Evolutionary conservation across 257 asterid genomes (phyloP).

Genomic region (Gentiana dahurica): DNA sequence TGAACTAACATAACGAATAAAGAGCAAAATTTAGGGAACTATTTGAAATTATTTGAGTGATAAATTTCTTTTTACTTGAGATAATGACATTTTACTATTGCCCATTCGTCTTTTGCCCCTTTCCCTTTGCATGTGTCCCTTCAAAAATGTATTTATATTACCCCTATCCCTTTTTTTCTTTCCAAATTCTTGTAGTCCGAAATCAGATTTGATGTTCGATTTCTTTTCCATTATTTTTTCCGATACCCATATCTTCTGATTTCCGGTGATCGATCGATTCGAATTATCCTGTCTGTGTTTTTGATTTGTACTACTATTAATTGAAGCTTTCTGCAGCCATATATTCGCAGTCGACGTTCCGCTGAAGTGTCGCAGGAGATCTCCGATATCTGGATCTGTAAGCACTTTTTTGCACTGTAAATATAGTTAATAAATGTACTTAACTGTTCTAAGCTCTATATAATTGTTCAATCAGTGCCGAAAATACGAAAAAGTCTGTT

Average conservation of each 20-base stretch:
- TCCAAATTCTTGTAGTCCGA: not conserved
- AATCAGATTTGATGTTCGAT: not conserved
- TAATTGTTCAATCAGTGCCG: too few species aligned
- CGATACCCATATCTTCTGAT: not conserved
- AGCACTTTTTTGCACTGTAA: not conserved
- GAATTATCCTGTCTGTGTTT: not conserved
- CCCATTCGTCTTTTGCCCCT: too few species aligned
- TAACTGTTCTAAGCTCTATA: too few species aligned
- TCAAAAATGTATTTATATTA: slow-evolving; percentile 1
- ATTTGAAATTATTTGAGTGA: too few species aligned
- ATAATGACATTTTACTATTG: too few species aligned
- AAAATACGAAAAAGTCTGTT: not conserved
- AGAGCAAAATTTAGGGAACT: too few species aligned
- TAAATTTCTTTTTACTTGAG: too few species aligned
- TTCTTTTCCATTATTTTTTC: slow-evolving; percentile 2
- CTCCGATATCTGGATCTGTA: slow-evolving; percentile 24
- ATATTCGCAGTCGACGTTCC: slow-evolving; percentile 17
- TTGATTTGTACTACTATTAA: not conserved
- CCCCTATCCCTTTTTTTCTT: not conserved
- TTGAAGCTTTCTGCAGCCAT: not conserved
- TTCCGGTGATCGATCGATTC: not conserved
- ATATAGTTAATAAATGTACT: not conserved
- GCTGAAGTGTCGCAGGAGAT: slow-evolving; percentile 24
- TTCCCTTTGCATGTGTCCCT: too few species aligned
- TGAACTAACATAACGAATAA: too few species aligned